Base-by-base conservation (phyloP, 2,329 filamentous ascomycete genomes). In the Furcasterigmium sp. region DNA sequence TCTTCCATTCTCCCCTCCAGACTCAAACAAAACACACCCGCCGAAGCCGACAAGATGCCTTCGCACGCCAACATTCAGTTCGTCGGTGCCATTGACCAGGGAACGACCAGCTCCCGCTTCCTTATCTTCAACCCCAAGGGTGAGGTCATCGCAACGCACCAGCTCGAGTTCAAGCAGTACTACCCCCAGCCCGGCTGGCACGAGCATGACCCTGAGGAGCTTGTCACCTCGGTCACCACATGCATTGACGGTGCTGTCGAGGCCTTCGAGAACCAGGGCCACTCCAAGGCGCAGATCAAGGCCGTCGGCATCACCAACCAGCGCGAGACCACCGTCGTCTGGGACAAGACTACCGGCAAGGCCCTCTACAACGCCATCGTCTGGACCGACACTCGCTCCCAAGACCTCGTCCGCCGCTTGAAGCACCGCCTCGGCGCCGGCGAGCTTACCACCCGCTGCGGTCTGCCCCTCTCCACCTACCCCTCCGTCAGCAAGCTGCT, bases 151-250 rank as follows among this genome's bases (percentile, higher is more conserved):
- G 82, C 84, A 37, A 76, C 80, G 26, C 85, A 90, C 57, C 85
- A 89, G 65, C 74, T 86, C 45, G 85, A 90, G 59, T 87, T 90
- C 57, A 77, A 73, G 51, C 85, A 90, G 57, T 76, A 82, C 47
- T 87, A 89, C 61, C 84, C 85, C 32, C 75, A 87, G 45, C 78
- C 87, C 54, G 86, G 87, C 84, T 91, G 86, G 87, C 85, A 91
- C 63, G 87, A 93, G 64, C 87, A 91, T 62, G 85, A 91, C 55
- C 86, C 87, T 9, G 71, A 80, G 47, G 86, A 91, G 64, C 74
- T 93, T 47, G 65, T 91, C 28, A 69, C 72, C 41, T 86, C 86
- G 1, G 85, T 90, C 19, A 77, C 86, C 56, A 71, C 74, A 51
- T 93, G 87, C 63, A 88, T 93, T 51, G 84, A 90, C 53, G 78